These are phyloP conservation scores for Zasmidium angulare DNA, from an alignment of 2,329 filamentous ascomycete genomes.

Conservation along the genomic window DNA sequence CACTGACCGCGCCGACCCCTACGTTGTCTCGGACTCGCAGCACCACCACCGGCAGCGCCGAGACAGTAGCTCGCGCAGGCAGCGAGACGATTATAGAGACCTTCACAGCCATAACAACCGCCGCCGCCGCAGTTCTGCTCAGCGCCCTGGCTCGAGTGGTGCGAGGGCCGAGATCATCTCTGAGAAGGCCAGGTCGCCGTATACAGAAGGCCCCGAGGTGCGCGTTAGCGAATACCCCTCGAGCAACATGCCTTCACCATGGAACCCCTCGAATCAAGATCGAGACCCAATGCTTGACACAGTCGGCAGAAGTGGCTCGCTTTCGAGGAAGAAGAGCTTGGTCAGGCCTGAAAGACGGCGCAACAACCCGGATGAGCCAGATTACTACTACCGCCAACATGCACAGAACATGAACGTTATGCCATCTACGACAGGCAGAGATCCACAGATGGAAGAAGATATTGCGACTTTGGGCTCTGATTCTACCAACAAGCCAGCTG, in stretches of 20 bases:
- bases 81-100: constrained; percentile 16
- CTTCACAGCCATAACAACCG: constrained; percentile 18
- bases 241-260: constrained; percentile 45
- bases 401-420: constrained; percentile 87
- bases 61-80: constrained; percentile 19
- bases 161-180: constrained; percentile 14
- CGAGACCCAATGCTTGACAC: constrained; percentile 54
- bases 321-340: constrained; percentile 78
- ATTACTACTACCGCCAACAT: constrained; percentile 95
- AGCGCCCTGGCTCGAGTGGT: constrained; percentile 3
- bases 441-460: constrained; percentile 72
- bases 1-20: constrained; percentile 54
- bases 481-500: constrained; percentile 22
- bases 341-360: constrained; percentile 85
- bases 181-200: constrained; percentile 39
- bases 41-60: constrained; percentile 21
- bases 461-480: constrained; percentile 61
- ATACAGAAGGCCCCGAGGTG: constrained; percentile 13
- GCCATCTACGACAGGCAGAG: constrained; percentile 89
- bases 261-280: constrained; percentile 44
- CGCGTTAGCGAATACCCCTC: constrained; percentile 38
- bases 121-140: constrained; percentile 25
- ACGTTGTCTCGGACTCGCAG: constrained; percentile 16
- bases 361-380: constrained; percentile 83
- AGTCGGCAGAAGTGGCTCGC: constrained; percentile 46